phyloP scores from a whole-genome alignment of 169 alveolate genomes.

The Babesia divergens region DNA sequence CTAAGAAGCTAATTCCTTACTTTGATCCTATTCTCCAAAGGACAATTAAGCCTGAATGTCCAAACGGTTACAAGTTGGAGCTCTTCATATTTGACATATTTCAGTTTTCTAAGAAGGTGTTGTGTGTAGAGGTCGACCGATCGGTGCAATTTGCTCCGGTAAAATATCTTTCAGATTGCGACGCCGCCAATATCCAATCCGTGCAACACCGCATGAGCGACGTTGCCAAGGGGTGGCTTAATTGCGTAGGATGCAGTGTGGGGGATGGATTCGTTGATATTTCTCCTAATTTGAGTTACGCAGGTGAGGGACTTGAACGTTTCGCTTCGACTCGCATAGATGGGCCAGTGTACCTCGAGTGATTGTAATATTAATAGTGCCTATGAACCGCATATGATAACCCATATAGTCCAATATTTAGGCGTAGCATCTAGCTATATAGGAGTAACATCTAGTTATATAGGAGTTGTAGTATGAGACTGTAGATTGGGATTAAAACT shows the following conservation, averaged over 20 bases:
- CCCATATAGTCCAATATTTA: too few species aligned
- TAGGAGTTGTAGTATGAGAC: too few species aligned
- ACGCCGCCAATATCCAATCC: slow-evolving; percentile 15
- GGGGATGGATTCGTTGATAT: slow-evolving; percentile 45
- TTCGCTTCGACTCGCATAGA: slow-evolving; percentile 19
- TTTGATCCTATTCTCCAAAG: not conserved
- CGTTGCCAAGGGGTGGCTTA: slow-evolving; percentile 30
- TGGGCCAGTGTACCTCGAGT: slow-evolving; percentile 38
- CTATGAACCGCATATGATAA: too few species aligned
- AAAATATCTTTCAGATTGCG: slow-evolving; percentile 26
- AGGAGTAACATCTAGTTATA: too few species aligned
- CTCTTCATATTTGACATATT: slow-evolving; percentile 72
- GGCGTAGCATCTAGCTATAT: too few species aligned
- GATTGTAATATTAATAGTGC: too few species aligned
- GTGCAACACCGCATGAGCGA: slow-evolving; percentile 48
- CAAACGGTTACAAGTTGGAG: slow-evolving; percentile 67
- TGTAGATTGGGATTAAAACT: too few species aligned
- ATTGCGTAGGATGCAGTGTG: slow-evolving; percentile 9
- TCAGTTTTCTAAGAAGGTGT: slow-evolving; percentile 55
- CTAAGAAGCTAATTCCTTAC: slow-evolving; percentile 29
- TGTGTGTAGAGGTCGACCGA: slow-evolving; percentile 52
- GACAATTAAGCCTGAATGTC: slow-evolving; percentile 9
- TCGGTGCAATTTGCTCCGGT: slow-evolving; percentile 48
- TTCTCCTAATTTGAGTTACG: slow-evolving; percentile 34
- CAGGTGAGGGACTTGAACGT: slow-evolving; percentile 38